Evolutionary conservation across 2,329 filamentous ascomycete species (phyloP).

Genomic region (Ascochyta viciae-villosae): DNA sequence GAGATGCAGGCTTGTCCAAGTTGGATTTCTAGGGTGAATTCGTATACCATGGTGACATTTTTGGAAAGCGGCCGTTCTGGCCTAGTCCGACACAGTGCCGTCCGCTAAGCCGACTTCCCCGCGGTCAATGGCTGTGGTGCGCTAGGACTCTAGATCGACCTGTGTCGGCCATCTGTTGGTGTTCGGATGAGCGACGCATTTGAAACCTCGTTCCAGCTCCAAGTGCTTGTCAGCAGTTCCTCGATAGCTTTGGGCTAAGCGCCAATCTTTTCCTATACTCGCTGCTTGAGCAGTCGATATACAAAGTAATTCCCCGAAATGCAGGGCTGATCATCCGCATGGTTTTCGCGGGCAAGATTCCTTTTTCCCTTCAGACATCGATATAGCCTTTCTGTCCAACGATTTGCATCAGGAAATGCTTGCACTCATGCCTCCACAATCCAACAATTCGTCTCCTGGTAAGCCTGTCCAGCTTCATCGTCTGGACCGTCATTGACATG

Average conservation of each 20-base stretch:
- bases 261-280: slow-evolving; percentile 36
- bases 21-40: slow-evolving; percentile 25
- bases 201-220: slow-evolving; percentile 43
- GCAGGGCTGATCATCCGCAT: slow-evolving; percentile 38
- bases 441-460: slow-evolving; percentile 45
- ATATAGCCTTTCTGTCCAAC: slow-evolving; percentile 31
- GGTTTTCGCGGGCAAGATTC: slow-evolving; percentile 31
- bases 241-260: slow-evolving; percentile 35
- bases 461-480: slow-evolving; percentile 16
- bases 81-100: slow-evolving; percentile 34
- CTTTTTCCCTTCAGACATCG: slow-evolving; percentile 27
- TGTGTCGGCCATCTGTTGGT: slow-evolving; percentile 39
- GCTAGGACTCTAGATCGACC: slow-evolving; percentile 42
- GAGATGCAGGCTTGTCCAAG: slow-evolving; percentile 22
- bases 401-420: slow-evolving; percentile 41
- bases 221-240: slow-evolving; percentile 40
- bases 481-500: slow-evolving; percentile 20
- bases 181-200: slow-evolving; percentile 39
- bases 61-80: slow-evolving; percentile 39
- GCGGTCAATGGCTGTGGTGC: slow-evolving; percentile 42
- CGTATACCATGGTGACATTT: slow-evolving; percentile 31
- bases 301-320: slow-evolving; percentile 42
- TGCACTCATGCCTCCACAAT: slow-evolving; percentile 47
- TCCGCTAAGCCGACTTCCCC: slow-evolving; percentile 41
- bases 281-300: slow-evolving; percentile 36